Conservation (phyloP, 1,284 basidiomycete species). For the Afroboletus lepidellus region DNA sequence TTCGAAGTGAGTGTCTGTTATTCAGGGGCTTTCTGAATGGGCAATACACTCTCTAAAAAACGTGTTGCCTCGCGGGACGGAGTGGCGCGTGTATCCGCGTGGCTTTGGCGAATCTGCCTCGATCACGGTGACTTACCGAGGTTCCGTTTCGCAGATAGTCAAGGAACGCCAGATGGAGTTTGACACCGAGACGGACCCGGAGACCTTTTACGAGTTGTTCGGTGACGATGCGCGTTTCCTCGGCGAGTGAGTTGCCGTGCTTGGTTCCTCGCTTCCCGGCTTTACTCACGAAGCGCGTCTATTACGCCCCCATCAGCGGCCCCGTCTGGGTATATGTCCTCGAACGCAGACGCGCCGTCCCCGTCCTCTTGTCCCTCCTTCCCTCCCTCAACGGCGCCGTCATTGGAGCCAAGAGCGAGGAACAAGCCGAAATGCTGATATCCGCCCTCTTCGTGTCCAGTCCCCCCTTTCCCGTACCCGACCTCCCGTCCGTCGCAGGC, state of each 20-base stretch:
- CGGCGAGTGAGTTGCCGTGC: constrained; percentile 57
- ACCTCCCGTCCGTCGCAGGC: constrained; percentile 51
- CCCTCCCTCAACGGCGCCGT: constrained; percentile 67
- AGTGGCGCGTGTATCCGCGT: constrained; percentile 12
- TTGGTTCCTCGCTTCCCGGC: constrained; percentile 6
- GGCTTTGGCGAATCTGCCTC: constrained; percentile 17
- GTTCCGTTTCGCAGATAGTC: constrained; percentile 52
- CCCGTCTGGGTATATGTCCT: constrained; percentile 86
- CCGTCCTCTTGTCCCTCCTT: constrained; percentile 75
- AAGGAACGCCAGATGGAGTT: constrained; percentile 85
- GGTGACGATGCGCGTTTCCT: constrained; percentile 71
- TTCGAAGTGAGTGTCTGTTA: constrained; percentile 61
- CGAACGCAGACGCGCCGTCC: constrained; percentile 71
- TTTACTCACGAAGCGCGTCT: constrained; percentile 3
- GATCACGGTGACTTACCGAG: constrained; percentile 5
- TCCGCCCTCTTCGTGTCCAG: constrained; percentile 72
- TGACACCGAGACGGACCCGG: constrained; percentile 73
- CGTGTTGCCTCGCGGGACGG: constrained; percentile 2
- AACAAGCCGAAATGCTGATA: constrained; percentile 73
- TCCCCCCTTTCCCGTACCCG: constrained; percentile 67
- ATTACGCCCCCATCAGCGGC: constrained; percentile 45
- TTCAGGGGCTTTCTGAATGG: constrained; percentile 6
- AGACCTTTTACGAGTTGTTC: constrained; percentile 71
- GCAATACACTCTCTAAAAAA: neutral
- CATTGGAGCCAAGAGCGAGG: constrained; percentile 64